Percentiles rank a stretch among this genome's conserved stretches.
phyloP scores from a whole-genome alignment of 441 rosid genomes.

The Kokia cookei region DNA sequence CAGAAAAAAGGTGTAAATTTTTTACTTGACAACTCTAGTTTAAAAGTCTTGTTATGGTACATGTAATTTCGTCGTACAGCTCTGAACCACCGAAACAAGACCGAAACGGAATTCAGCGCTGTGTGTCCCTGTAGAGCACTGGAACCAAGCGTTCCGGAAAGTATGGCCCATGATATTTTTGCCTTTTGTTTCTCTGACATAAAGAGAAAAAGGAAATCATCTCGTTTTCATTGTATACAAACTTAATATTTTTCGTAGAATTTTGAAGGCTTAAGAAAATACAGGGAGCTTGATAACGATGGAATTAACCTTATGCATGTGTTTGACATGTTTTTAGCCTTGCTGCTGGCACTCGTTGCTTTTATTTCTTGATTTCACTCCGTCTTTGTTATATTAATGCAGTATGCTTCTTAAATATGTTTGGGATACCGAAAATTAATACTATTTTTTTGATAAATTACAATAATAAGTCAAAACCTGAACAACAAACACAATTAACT shows the following conservation, averaged over 20 bases:
- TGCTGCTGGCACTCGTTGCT: not conserved
- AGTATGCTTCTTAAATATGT: not conserved
- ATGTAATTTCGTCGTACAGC: too few species aligned
- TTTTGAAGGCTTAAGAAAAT: conserved; percentile 41
- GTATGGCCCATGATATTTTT: not conserved
- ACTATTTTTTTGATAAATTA: too few species aligned
- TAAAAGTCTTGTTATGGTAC: too few species aligned
- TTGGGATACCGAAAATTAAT: not conserved
- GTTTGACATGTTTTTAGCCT: not conserved
- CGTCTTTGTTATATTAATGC: not conserved
- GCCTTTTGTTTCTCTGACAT: not conserved
- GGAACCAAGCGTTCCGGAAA: too few species aligned
- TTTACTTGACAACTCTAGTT: too few species aligned
- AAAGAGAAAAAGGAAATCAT: not conserved
- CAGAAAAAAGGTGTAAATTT: too few species aligned
- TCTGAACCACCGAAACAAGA: too few species aligned
- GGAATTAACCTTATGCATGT: conserved; percentile 13
- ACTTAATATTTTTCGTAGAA: conserved; percentile 31
- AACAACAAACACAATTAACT: too few species aligned
- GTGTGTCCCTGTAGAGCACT: too few species aligned
- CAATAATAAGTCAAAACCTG: too few species aligned
- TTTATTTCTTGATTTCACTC: not conserved
- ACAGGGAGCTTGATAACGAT: conserved; percentile 19
- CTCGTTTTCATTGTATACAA: not conserved
- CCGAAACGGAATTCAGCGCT: too few species aligned